Evolutionary conservation across 495 filamentous ascomycete genomes (phyloP).

Genomic region (Xylaria scruposa): DNA sequence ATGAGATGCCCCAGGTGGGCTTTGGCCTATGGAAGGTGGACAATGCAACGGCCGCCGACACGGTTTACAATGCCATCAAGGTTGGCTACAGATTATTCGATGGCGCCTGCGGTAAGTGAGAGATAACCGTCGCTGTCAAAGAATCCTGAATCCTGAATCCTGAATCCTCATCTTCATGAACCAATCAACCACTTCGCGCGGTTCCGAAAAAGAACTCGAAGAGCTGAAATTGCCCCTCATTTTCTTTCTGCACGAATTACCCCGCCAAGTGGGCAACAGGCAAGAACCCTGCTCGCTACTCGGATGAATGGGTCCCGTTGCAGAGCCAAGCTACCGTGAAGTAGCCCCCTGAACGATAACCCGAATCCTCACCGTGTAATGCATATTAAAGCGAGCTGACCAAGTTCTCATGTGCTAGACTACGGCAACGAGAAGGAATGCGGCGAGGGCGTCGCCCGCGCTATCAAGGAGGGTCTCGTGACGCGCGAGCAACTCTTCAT

Average conservation of each 20-base stretch:
- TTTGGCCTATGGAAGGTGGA: constrained; percentile 87
- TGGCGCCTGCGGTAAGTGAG: constrained; percentile 76
- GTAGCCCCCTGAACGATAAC: background rate
- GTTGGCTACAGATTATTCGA: constrained; percentile 86
- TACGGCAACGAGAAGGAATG: constrained; percentile 89
- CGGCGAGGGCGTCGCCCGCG: constrained; percentile 83
- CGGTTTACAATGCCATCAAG: constrained; percentile 90
- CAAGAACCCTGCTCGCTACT: constrained; percentile 14
- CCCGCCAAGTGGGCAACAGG: constrained; percentile 13
- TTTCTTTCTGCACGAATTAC: constrained; percentile 8
- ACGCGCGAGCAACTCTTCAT: constrained; percentile 90
- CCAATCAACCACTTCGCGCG: too few species aligned
- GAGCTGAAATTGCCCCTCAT: constrained; percentile 13
- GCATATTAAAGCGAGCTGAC: constrained; percentile 16
- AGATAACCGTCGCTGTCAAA: background rate
- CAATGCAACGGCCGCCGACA: constrained; percentile 76
- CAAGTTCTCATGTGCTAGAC: constrained; percentile 47
- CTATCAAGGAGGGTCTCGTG: constrained; percentile 84
- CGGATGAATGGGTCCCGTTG: constrained; percentile 19
- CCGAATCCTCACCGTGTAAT: background rate
- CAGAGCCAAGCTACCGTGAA: background rate
- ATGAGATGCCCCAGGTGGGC: constrained; percentile 88
- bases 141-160: too few species aligned
- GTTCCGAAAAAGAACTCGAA: too few species aligned
- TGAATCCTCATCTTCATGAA: too few species aligned